Evolutionary conservation across 371 early-diverging fungal species (phyloP).

Genomic region (Rhizopus arrhizus): DNA sequence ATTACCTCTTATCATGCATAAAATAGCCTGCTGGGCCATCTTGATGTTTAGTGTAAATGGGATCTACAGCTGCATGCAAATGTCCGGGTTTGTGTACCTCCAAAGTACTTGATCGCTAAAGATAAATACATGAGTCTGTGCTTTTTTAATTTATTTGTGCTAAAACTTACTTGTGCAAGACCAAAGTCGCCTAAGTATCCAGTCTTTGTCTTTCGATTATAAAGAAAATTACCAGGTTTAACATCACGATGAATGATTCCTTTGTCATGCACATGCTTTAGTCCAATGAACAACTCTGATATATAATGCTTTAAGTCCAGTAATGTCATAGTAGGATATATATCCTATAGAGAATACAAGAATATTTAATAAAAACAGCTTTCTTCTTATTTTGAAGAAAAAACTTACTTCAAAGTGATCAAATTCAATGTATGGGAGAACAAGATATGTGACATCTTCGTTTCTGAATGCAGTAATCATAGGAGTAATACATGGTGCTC

Average conservation of each 20-base stretch:
- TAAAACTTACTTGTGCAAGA: constrained; percentile 76
- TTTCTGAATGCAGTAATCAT: constrained; percentile 77
- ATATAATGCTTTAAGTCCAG: constrained; percentile 85
- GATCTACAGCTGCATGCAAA: not conserved
- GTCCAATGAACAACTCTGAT: constrained; percentile 73
- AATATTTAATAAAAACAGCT: not conserved
- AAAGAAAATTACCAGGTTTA: constrained; percentile 98
- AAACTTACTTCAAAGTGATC: constrained; percentile 74
- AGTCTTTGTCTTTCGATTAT: constrained; percentile 59
- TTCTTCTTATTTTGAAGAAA: not conserved
- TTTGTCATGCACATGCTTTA: constrained; percentile 73
- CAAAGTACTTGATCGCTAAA: constrained; percentile 13
- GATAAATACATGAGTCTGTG: not conserved
- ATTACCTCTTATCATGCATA: constrained; percentile 50
- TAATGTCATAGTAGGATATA: constrained; percentile 48
- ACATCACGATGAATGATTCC: constrained; percentile 92
- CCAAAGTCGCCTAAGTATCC: constrained; percentile 98
- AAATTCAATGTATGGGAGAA: constrained; percentile 84
- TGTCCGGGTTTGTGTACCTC: constrained; percentile 6
- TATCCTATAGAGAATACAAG: constrained; percentile 3
- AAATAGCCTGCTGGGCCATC: constrained; percentile 23
- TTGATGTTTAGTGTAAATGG: constrained; percentile 2
- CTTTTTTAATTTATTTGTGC: not conserved
- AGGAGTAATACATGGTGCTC: constrained; percentile 60
- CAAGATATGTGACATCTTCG: constrained; percentile 77